These are phyloP conservation scores for Boletus speciosus DNA, from an alignment of 768 basidiomycete species.

Conservation along the genomic window DNA sequence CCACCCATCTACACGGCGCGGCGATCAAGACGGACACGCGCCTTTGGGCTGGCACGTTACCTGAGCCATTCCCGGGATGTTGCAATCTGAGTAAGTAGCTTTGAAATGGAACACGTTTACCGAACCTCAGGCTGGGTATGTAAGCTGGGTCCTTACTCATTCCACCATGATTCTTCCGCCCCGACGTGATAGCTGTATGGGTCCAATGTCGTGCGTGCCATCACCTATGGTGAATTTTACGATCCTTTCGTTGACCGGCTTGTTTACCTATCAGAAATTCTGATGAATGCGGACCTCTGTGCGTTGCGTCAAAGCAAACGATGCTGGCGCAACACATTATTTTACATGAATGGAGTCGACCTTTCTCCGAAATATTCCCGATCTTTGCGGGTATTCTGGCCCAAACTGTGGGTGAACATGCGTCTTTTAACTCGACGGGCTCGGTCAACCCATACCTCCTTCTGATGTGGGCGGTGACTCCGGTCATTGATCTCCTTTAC, in stretches of 20 bases:
- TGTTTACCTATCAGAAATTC: background rate
- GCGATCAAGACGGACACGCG: constrained; percentile 29
- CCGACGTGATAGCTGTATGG: constrained; percentile 22
- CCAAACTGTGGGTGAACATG: constrained; percentile 1
- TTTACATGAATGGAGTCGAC: constrained; percentile 1
- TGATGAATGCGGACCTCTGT: background rate
- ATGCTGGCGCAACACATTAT: background rate
- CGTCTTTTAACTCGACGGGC: background rate
- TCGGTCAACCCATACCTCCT: background rate
- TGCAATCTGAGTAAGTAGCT: background rate
- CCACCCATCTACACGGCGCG: constrained; percentile 7
- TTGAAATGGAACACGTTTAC: constrained; percentile 10
- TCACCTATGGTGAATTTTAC: background rate
- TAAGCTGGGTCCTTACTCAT: constrained; percentile 4
- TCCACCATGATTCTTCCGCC: constrained; percentile 4
- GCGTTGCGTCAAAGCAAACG: background rate
- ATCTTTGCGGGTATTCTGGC: constrained; percentile 4
- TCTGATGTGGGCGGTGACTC: constrained; percentile 3
- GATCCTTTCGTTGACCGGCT: background rate
- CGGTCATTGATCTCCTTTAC: constrained; percentile 12
- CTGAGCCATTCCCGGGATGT: background rate
- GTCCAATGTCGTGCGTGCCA: background rate
- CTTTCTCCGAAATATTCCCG: constrained; percentile 4
- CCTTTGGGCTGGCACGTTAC: constrained; percentile 12
- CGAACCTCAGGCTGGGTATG: constrained; percentile 9